A percentile compares a stretch with the other conserved stretches of the same genome.
These are phyloP conservation scores for Yarrowia porcina DNA, from an alignment of 805 yeast species.

Conservation along the genomic window DNA sequence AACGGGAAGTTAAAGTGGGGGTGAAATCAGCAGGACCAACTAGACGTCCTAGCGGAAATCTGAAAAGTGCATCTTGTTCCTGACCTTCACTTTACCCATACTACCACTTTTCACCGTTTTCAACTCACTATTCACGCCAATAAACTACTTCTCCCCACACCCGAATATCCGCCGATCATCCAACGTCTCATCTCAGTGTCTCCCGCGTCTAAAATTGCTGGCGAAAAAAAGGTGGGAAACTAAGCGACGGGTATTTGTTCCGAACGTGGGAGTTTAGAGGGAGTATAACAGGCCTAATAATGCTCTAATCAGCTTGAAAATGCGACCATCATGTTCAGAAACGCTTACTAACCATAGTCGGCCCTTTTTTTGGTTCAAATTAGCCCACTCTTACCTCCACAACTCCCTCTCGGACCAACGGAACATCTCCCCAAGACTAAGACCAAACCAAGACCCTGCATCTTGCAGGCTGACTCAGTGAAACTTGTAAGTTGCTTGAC, in stretches of 20 bases:
- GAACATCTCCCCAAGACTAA: neutral
- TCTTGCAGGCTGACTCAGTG: neutral
- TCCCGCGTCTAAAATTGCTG: conserved; percentile 9
- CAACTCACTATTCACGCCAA: neutral
- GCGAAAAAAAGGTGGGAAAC: neutral
- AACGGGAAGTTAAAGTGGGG: neutral
- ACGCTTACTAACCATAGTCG: too few species aligned
- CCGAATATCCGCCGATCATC: neutral
- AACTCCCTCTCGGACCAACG: neutral
- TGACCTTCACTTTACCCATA: neutral
- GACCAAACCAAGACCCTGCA: neutral
- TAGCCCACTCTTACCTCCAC: too few species aligned
- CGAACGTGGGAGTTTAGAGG: neutral
- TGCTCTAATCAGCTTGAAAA: too few species aligned
- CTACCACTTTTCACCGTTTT: neutral
- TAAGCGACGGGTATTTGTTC: neutral
- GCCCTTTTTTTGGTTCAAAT: too few species aligned
- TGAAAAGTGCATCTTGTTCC: neutral
- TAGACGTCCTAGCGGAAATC: neutral
- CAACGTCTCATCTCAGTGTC: neutral
- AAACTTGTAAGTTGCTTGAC: neutral
- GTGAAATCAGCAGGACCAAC: neutral
- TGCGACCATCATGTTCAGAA: too few species aligned
- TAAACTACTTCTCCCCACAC: neutral
- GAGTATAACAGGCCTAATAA: too few species aligned